phyloP scores from a whole-genome alignment of 495 filamentous ascomycete species.

The Annulohypoxylon moriforme region DNA sequence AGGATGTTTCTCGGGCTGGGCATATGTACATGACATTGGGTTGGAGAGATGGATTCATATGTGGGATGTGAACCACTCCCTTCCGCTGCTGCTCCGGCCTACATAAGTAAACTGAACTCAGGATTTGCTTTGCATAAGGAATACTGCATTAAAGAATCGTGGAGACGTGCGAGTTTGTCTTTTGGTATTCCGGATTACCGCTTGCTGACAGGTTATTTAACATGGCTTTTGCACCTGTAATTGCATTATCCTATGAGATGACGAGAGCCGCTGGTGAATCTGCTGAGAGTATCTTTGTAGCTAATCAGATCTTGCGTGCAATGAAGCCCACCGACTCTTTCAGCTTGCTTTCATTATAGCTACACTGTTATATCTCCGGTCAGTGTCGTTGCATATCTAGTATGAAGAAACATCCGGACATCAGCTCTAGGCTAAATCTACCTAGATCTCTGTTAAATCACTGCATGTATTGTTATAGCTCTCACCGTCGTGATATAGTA shows the following conservation, averaged over 20 bases:
- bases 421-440: background rate
- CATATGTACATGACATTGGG: conserved; percentile 2
- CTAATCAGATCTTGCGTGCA: background rate
- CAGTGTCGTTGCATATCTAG: no score
- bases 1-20: background rate
- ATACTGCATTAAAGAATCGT: background rate
- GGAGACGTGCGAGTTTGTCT: background rate
- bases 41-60: conserved; percentile 5
- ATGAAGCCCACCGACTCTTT: background rate
- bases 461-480: background rate
- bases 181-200: conserved; percentile 2
- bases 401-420: background rate
- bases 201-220: background rate
- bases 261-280: background rate
- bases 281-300: background rate
- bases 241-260: background rate
- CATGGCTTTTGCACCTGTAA: background rate
- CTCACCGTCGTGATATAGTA: no score
- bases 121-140: conserved; percentile 1
- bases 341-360: no score
- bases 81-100: background rate
- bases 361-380: no score
- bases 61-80: background rate
- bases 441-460: background rate
- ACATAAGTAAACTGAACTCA: background rate